These are phyloP conservation scores for Aristolochia fimbriata DNA, from an alignment of 164 flowering plant species.

Conservation along the genomic window DNA sequence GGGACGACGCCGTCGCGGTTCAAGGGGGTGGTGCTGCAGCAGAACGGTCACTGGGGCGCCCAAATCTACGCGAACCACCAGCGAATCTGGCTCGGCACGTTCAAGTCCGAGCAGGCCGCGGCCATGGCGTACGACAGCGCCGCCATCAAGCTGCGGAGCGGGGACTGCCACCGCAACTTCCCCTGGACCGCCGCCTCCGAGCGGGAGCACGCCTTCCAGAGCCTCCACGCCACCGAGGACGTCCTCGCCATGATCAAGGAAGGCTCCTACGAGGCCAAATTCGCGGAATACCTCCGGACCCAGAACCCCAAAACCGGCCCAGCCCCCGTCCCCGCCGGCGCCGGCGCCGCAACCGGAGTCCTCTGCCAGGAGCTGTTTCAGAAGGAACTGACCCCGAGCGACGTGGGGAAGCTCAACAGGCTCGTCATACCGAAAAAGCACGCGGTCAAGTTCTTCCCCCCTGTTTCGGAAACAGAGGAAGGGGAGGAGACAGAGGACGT, in stretches of 20 bases:
- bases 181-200: slow-evolving; percentile 25
- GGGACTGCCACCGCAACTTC: slow-evolving; percentile 40
- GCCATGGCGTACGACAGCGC: slow-evolving; percentile 69
- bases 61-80: slow-evolving; percentile 56
- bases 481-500: slow-evolving; percentile 18
- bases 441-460: slow-evolving; percentile 44
- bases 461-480: slow-evolving; percentile 12
- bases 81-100: slow-evolving; percentile 65
- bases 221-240: slow-evolving; percentile 15
- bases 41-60: slow-evolving; percentile 60
- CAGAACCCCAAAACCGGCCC: slow-evolving; percentile 2
- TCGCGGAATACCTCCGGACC: slow-evolving; percentile 20
- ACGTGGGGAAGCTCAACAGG: slow-evolving; percentile 79
- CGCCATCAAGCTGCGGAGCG: slow-evolving; percentile 33
- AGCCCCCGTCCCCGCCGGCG: neutral
- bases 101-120: slow-evolving; percentile 46
- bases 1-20: slow-evolving; percentile 15
- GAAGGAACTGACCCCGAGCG: slow-evolving; percentile 89
- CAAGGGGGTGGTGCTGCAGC: slow-evolving; percentile 60
- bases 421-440: slow-evolving; percentile 77
- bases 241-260: slow-evolving; percentile 53
- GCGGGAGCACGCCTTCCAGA: slow-evolving; percentile 38
- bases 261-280: slow-evolving; percentile 39
- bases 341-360: slow-evolving; percentile 9
- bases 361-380: slow-evolving; percentile 39